Conservation (phyloP, 2,329 filamentous ascomycete species). For the Penicillium sp. region DNA sequence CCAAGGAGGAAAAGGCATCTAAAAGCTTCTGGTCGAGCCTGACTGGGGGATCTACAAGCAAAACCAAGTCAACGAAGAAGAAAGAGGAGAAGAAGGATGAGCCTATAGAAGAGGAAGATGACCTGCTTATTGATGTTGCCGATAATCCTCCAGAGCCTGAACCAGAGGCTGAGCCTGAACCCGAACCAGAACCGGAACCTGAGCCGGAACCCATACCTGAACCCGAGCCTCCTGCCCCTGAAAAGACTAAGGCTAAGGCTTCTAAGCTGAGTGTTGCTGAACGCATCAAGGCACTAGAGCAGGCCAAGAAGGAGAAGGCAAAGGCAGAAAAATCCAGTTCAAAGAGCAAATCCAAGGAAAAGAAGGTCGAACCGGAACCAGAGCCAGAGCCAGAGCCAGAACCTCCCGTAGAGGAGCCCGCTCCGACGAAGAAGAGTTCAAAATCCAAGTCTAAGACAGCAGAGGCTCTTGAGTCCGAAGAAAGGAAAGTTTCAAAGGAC, state of each 20-base stretch:
- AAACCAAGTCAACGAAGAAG: conserved; percentile 48
- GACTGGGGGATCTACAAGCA: conserved; percentile 39
- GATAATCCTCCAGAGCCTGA: conserved; percentile 30
- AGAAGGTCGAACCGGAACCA: conserved; percentile 21
- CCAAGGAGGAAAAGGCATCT: conserved; percentile 39
- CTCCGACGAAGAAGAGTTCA: conserved; percentile 41
- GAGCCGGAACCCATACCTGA: conserved; percentile 35
- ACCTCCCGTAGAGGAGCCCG: conserved; percentile 31
- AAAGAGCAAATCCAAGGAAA: conserved; percentile 33
- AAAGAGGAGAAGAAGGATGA: conserved; percentile 34
- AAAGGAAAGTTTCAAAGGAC: conserved; percentile 39
- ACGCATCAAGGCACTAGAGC: conserved; percentile 51
- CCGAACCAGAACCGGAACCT: conserved; percentile 31
- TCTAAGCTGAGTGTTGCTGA: conserved; percentile 52
- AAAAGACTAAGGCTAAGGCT: conserved; percentile 44
- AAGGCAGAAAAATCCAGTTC: conserved; percentile 39
- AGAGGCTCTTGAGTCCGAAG: conserved; percentile 24
- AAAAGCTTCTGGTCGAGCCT: conserved; percentile 48
- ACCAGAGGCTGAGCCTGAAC: conserved; percentile 30
- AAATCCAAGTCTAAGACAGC: conserved; percentile 21
- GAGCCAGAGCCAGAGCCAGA: conserved; percentile 25
- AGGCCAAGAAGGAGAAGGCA: conserved; percentile 39
- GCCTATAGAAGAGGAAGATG: conserved; percentile 20
- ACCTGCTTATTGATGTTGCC: conserved; percentile 36
- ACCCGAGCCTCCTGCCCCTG: conserved; percentile 42